Evolutionary conservation across 371 early-diverging fungal species (phyloP), one percentile per base, ranked within the genome.

Genomic region (Chytridiales sp.): DNA sequence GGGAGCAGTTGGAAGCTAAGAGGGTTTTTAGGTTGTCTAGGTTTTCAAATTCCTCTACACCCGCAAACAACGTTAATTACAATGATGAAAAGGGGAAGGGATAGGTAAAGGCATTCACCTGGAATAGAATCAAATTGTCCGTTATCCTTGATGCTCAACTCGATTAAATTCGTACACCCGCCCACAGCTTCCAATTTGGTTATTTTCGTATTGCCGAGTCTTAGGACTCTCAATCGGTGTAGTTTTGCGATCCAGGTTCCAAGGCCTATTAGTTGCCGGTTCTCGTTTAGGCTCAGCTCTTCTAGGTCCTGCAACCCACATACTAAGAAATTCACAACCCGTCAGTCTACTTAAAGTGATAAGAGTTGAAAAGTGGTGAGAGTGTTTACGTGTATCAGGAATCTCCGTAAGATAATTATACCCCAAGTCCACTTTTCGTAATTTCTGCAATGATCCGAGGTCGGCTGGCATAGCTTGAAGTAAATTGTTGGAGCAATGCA

Each of bases 381-480:
- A 24, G 8, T 9, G 39, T 58, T 56, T 42, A 56, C 64, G 56
- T 3, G 62, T 47, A 31, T 63, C 66, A 15, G 74, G 72, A 0
- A 77, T 3, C 1, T 47, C 43, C 38, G 55, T 54, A 17, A 76
- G 40, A 32, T 35, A 55, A 50, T 76, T 76, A 46, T 54, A 41
- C 27, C 64, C 64, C 2, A 71, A 47, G 38, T 19, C 44, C 42
- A 76, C 47, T 15, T 47, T n/a, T 11, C 19, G n/a, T 3, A 89
- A 66, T n/a, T 62, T 65, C 17, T 64, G 59, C 13, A 87, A 47
- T 31, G 80, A 76, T 24, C 84, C 75, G 36, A 89, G 74, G 22
- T 79, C 77, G 21, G 82, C 82, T 1, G 88, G 87, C 30, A 89
- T 56, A 15, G 57, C 69, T 29, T 49, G 57, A 4, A 89, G 56